Base-by-base conservation (phyloP, 1,284 basidiomycete genomes). In the Trametes polyzona region DNA sequence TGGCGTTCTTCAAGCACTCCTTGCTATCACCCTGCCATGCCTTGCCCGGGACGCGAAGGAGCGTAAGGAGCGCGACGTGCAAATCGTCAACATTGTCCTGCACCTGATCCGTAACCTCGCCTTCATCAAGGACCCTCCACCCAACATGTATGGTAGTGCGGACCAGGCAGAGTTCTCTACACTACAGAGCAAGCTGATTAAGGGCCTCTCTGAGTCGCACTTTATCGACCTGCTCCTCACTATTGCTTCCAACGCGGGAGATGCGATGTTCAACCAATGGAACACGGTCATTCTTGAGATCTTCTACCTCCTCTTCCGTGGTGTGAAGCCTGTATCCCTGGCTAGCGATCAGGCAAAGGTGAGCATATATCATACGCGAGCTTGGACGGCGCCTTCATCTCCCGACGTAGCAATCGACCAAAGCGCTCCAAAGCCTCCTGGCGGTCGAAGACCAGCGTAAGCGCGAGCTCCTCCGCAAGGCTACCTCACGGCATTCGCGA, bases 261-360 rank as follows among this genome's bases (percentile, higher is more conserved):
- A 93, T 67, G 79, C 86, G 14, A 80, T 93, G 59, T 89, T 93
- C 72, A 90, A 88, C 58, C 78, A 80, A 8, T 95, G 86, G 81
- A 97, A 97, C 69, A 92, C 93, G 3, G 80, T 97, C 35, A 81
- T 93, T 1, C 83, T 98, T 29, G 96, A 98, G 73, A 95, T 95
- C 29, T 81, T 96, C 59, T 95, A 95, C 70, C 83, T 96, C 6
- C 76, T 96, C 10, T 92, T 93, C 71, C 83, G 94, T 35, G 88
- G 90, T 1, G 81, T 92, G 48, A 86, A 82, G 57, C 87, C 92
- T 0, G 69, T 75, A 2, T 78, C 83, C 2, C 75, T 96, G 39
- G 76, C 80, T 0, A 69, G 81, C 40, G 88, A 95, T 67, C 90
- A 89, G 66, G 74, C 76, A 24, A 87, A 88, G 76, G 92, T 92